A percentile compares a stretch with the other conserved stretches of the same genome.
Evolutionary conservation across 441 rosid species (phyloP).

Genomic region (Pelargonium australe): DNA sequence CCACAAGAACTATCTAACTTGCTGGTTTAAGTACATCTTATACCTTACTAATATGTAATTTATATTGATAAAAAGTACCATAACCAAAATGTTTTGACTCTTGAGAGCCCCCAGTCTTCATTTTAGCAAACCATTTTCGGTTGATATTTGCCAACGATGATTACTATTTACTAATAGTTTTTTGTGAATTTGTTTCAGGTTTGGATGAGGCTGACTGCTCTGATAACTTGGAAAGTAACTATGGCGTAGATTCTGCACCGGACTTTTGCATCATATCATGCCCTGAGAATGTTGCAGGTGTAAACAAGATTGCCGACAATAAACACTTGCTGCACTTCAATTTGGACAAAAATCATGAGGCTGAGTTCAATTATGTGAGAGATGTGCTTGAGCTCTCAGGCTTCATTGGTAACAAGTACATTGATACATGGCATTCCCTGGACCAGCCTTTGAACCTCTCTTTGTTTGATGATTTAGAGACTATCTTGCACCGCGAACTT

Average conservation of each 20-base stretch:
- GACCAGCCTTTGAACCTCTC: conserved; percentile 64
- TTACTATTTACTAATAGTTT: neutral
- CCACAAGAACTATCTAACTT: neutral
- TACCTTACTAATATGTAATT: no score
- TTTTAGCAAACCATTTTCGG: no score
- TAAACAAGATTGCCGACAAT: conserved; percentile 12
- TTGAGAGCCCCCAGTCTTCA: no score
- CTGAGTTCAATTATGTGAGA: conserved; percentile 46
- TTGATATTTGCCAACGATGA: no score
- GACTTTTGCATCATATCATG: neutral
- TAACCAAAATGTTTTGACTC: neutral
- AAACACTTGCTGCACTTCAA: conserved; percentile 13
- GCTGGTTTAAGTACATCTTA: no score
- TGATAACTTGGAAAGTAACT: conserved; percentile 12
- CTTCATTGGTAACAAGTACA: conserved; percentile 33
- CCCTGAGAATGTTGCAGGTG: neutral
- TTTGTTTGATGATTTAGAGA: conserved; percentile 45
- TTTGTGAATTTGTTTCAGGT: conserved; percentile 26
- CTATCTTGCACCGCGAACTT: conserved; percentile 2
- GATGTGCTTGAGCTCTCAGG: conserved; percentile 57
- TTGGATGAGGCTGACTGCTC: conserved; percentile 18
- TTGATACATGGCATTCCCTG: conserved; percentile 48
- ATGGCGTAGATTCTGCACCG: conserved; percentile 3
- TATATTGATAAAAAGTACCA: neutral
- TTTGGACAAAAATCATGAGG: conserved; percentile 25